A percentile compares a stretch with the other conserved stretches of the same genome.
Conservation (phyloP, 345 rosid genomes). For the Limnanthes douglasii region DNA sequence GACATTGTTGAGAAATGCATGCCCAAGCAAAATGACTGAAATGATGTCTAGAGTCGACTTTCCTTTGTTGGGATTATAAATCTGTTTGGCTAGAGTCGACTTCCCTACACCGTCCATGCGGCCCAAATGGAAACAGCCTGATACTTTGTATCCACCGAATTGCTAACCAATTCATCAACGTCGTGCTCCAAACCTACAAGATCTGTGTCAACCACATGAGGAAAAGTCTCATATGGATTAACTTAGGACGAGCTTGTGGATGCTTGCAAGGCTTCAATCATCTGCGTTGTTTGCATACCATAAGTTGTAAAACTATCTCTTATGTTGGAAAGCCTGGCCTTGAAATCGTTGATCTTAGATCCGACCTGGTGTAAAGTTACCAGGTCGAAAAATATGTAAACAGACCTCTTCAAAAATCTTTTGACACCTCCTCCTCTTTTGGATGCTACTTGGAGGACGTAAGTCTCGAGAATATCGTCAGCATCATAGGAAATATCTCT, state of each 20-base stretch:
- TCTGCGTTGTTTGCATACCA: constrained; percentile 20
- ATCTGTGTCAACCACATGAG: constrained; percentile 17
- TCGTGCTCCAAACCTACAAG: constrained; percentile 29
- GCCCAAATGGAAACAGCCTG: constrained; percentile 20
- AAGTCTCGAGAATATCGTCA: constrained; percentile 17
- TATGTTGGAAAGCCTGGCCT: constrained; percentile 16
- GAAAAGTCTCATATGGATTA: constrained; percentile 14
- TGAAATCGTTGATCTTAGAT: constrained; percentile 12
- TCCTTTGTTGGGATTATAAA: constrained; percentile 9
- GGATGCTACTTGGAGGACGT: constrained; percentile 10
- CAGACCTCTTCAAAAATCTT: constrained; percentile 6
- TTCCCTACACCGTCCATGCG: constrained; percentile 58
- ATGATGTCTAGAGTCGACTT: too few species aligned
- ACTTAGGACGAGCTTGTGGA: constrained; percentile 9
- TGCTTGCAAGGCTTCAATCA: constrained; percentile 8
- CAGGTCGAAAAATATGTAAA: constrained; percentile 4
- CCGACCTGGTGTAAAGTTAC: constrained; percentile 8
- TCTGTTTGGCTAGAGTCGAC: constrained; percentile 28
- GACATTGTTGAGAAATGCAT: constrained; percentile 23
- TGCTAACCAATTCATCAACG: constrained; percentile 10
- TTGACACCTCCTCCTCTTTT: constrained; percentile 7
- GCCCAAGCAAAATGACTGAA: constrained; percentile 28
- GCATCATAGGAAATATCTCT: constrained; percentile 17
- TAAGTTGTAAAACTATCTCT: constrained; percentile 15
- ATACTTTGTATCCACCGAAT: constrained; percentile 9